Base-by-base conservation (phyloP, 208 protist genomes). In the Vickermania spadyakhi region DNA sequence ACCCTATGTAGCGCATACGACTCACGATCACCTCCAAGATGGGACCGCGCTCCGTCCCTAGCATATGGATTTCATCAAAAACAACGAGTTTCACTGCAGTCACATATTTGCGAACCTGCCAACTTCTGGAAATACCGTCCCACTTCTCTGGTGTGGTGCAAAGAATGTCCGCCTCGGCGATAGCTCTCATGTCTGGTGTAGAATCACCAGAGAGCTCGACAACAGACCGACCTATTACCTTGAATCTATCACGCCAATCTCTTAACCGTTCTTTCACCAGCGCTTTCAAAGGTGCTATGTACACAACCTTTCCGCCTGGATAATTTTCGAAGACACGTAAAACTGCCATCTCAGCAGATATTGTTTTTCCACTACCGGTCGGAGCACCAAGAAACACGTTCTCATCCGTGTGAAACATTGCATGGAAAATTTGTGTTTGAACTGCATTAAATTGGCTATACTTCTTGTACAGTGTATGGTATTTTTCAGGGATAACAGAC, bases 61-160 rank as follows among this genome's bases (percentile, higher is more conserved):
- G 91, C 66, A 99, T 88, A 81, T 99, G 98, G 56, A 99, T 96
- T 87, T 99, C 98, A 77, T 99, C 97, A 65, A 97, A 96, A 60
- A 99, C 93, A 2, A 99, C 83, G 7, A 99, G 83, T 5, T 76
- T 81, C 27, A 99, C 97, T 3, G 77, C 68, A 50, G 77, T 92
- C 1, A 99, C 93, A 72, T 98, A 99, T 45, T 73, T 75, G 64
- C 98, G 86, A 29, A 94, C 91, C 73, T 99, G 91, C 98, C 98
- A 99, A 67, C 88, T 98, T 63, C 98, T 86, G 58, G 85, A 97
- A 49, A 99, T 97, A 53, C 97, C 97, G 84, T 99, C 99, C 98
- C 98, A 99, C 78, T 99, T 99, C 72, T 99, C 98, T 18, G 99
- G 98, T 27, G 98, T 99, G 7, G 98, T 99, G 62, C 96, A 91